Base-by-base conservation (phyloP, 352 stramenopile species). In the Globisporangium spinosum region DNA sequence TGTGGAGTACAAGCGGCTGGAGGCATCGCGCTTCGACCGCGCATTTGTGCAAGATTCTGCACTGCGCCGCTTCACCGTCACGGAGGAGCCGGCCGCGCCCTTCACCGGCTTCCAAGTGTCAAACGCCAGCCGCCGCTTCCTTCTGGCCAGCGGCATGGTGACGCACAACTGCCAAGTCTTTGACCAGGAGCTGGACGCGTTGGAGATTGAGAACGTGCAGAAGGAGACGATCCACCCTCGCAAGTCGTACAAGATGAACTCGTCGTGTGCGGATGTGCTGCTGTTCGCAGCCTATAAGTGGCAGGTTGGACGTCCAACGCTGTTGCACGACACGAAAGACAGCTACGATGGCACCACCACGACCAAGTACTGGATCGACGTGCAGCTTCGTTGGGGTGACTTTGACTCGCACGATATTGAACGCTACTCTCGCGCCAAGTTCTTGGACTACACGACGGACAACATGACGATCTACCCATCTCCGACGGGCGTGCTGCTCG, bases 211-310 rank as follows among this genome's bases (percentile, higher is more conserved):
- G 73, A 99, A 98, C 74, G 98, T 99, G 17, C 97, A 99, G 77
- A 99, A 99, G 78, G 97, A 99, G 78, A 99, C 97, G 4, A 99
- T 99, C 62, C 98, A 99, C 77, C 98, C 98, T 49, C 85, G 98
- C 57, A 99, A 99, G 81, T 99, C 94, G 38, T 99, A 99, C 88
- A 99, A 99, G 84, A 99, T 99, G 98, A 99, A 99, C 83, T 98
- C 94, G 65, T 99, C 97, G 55, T 99, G 97, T 76, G 98, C 98
- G 25, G 98, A 99, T 85, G 90, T 99, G 62, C 83, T 99, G 53
- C 83, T 99, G 9, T 99, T 99, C 69, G 97, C 97, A 9, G 94
- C 97, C 13, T 99, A 99, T 87, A 99, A 99, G 84, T 99, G 98
- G 98, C 90, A 97, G 62, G 93, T 94, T 74, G 87, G 87, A 20